Base-by-base conservation (phyloP, 176 grass and related monocot genomes). In the Rhipidocladum racemiflorum region DNA sequence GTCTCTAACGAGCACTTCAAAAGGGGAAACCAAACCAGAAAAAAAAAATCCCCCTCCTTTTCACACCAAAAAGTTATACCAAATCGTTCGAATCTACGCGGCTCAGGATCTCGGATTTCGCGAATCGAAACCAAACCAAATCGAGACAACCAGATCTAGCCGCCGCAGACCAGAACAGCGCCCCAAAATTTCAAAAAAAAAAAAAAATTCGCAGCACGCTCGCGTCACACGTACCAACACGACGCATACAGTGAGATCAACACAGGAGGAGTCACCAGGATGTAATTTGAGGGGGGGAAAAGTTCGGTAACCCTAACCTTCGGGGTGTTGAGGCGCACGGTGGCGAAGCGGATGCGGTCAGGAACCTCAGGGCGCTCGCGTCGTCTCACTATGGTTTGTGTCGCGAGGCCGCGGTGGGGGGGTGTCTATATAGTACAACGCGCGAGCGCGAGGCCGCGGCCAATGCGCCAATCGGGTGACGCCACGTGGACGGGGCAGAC, bases 291-390 rank as follows among this genome's bases (percentile, higher is more conserved):
- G 8, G 8, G 21, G 3, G 10, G 6, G 5, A 18, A 50, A 53
- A n/a, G n/a, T n/a, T 53, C 8, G 0, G 21, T n/a, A 57, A 24
- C 66, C 73, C 80, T 78, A 73, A 83, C 74, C 86, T 84, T 34
- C 48, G 25, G 49, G 59, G 59, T 29, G 70, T 29, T 10, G 70
- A 39, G 10, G 45, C 29, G 20, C 0, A 54, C 18, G 27, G 70
- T 3, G 29, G 32, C 20, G 74, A 23, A 9, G 78, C 51, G 65
- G 23, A 43, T 20, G 54, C 17, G 18, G 65, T 35, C 38, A 1
- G n/a, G n/a, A n/a, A n/a, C n/a, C n/a, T n/a, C n/a, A n/a, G 46
- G 42, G 42, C 12, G 2, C 42, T 12, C 49, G 50, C 50, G 18
- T 20, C 49, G 53, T 20, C 21, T 55, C 53, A 21, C 53, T 20